Percentiles rank a stretch among this genome's conserved stretches.
Conservation (phyloP, 257 asterid species). For the Solanum appendiculatum region DNA sequence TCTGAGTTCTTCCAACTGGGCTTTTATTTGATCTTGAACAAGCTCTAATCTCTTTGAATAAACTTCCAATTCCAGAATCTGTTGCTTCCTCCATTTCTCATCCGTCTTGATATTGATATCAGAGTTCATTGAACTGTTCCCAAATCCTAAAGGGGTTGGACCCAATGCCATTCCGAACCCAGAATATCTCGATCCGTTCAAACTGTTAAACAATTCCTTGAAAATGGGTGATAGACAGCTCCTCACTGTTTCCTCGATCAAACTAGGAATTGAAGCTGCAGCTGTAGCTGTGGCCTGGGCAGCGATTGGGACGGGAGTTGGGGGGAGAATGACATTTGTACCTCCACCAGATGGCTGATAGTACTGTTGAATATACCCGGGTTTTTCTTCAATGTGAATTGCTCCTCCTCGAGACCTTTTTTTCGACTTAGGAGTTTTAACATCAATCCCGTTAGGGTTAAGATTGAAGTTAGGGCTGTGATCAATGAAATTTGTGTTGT, state of each 20-base stretch:
- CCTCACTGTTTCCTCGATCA: slow-evolving; percentile 84
- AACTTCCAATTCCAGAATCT: slow-evolving; percentile 90
- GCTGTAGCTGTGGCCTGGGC: neutral
- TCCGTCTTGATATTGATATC: slow-evolving; percentile 32
- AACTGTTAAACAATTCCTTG: slow-evolving; percentile 56
- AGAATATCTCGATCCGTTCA: slow-evolving; percentile 16
- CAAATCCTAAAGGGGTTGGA: slow-evolving; percentile 52
- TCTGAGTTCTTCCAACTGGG: slow-evolving; percentile 82
- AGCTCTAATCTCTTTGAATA: slow-evolving; percentile 79
- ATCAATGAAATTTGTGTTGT: slow-evolving; percentile 15
- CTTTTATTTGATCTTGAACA: slow-evolving; percentile 92
- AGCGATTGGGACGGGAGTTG: neutral
- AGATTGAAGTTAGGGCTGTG: slow-evolving; percentile 2
- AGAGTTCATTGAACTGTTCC: slow-evolving; percentile 23
- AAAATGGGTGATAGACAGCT: slow-evolving; percentile 77
- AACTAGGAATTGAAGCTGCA: slow-evolving; percentile 24
- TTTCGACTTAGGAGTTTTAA: slow-evolving; percentile 49
- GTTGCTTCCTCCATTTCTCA: slow-evolving; percentile 90
- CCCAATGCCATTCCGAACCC: slow-evolving; percentile 24
- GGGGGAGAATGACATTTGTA: neutral
- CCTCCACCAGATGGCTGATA: neutral
- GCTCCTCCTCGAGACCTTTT: slow-evolving; percentile 51
- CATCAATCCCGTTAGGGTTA: slow-evolving; percentile 35
- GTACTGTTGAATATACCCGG: neutral
- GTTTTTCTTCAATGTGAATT: slow-evolving; percentile 39